Conservation (phyloP, 192 early-diverging fungal species). For the Coemansia sp. region DNA sequence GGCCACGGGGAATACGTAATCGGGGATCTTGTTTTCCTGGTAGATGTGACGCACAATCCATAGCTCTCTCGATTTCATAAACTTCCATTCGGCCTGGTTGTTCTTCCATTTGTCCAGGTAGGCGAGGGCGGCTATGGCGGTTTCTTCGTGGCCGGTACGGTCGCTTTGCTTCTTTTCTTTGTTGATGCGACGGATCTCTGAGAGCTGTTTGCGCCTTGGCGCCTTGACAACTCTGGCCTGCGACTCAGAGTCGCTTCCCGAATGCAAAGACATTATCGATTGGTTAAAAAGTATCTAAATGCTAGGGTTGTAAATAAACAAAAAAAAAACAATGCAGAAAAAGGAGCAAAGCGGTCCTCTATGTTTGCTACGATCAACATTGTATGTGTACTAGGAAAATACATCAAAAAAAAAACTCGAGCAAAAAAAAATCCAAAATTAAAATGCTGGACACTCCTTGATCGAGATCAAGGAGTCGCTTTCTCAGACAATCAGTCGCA, state of each 20-base stretch:
- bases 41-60: slow-evolving; percentile 47
- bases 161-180: slow-evolving; percentile 21
- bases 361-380: too few species aligned
- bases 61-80: slow-evolving; percentile 42
- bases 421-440: too few species aligned
- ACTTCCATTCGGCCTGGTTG: slow-evolving; percentile 28
- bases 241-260: slow-evolving; percentile 1
- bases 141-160: slow-evolving; percentile 20
- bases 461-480: background rate
- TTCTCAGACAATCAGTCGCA: too few species aligned
- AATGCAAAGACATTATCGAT: background rate
- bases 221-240: slow-evolving; percentile 10
- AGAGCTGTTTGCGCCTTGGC: slow-evolving; percentile 25
- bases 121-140: slow-evolving; percentile 20
- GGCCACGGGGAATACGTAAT: slow-evolving; percentile 19
- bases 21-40: slow-evolving; percentile 18
- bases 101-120: slow-evolving; percentile 27
- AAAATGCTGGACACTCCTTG: too few species aligned
- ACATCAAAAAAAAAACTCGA: too few species aligned
- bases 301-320: background rate
- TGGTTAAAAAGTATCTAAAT: too few species aligned
- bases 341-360: too few species aligned
- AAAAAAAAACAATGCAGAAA: background rate
- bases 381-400: too few species aligned
- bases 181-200: slow-evolving; percentile 34